phyloP scores from a whole-genome alignment of 306 rosid species.

The Prunus persica region DNA sequence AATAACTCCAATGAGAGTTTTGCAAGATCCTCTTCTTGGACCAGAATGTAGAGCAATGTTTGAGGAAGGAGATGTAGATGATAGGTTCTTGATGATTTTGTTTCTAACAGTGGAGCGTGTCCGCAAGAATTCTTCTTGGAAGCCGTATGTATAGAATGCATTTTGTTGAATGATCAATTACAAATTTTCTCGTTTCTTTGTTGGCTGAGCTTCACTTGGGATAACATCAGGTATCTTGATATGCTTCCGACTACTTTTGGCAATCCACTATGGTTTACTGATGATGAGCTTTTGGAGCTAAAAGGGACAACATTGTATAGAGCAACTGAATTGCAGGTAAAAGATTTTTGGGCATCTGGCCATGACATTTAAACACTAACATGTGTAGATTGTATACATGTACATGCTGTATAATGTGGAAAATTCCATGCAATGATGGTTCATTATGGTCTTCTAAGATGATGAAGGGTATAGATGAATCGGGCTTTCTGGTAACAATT shows the following conservation, averaged over 20 bases:
- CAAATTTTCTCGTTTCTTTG: conserved; percentile 7
- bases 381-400: neutral
- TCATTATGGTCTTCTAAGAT: neutral
- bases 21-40: conserved; percentile 90
- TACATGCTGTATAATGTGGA: neutral
- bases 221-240: conserved; percentile 74
- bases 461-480: neutral
- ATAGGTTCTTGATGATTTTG: conserved; percentile 75
- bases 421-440: neutral
- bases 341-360: neutral
- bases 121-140: conserved; percentile 85
- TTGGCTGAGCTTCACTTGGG: conserved; percentile 25
- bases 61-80: conserved; percentile 95
- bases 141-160: conserved; percentile 65
- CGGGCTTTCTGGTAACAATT: neutral
- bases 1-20: conserved; percentile 95
- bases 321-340: conserved; percentile 89
- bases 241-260: conserved; percentile 82
- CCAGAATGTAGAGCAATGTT: conserved; percentile 85
- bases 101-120: conserved; percentile 77
- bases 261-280: conserved; percentile 88
- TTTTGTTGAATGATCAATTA: conserved; percentile 15
- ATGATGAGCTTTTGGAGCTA: conserved; percentile 68
- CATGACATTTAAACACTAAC: neutral
- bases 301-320: conserved; percentile 79